Percentiles rank a stretch among this genome's conserved stretches.
phyloP scores from a whole-genome alignment of 2,329 filamentous ascomycete species.

The Mariannaea elegans region DNA sequence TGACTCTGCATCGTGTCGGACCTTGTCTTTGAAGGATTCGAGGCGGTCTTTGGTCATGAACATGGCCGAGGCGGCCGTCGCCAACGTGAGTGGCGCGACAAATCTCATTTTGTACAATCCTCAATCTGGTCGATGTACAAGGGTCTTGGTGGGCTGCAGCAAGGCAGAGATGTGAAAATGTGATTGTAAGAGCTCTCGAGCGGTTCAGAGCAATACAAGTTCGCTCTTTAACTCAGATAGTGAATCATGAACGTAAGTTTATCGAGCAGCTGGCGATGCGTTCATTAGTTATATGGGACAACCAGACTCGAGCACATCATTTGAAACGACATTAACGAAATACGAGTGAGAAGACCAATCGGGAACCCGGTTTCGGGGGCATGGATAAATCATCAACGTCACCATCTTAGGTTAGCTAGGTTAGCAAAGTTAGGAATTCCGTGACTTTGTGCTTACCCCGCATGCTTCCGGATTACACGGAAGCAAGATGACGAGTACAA shows the following conservation, averaged over 20 bases:
- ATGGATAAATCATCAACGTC: background rate
- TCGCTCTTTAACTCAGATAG: background rate
- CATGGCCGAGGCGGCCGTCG: constrained; percentile 33
- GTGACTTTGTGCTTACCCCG: too few species aligned
- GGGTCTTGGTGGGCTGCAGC: too few species aligned
- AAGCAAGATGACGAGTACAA: background rate
- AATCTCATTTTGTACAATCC: constrained; percentile 29
- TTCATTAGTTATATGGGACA: background rate
- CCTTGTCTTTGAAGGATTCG: constrained; percentile 16
- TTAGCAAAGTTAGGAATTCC: too few species aligned
- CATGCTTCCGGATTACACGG: background rate
- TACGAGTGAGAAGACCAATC: constrained; percentile 2
- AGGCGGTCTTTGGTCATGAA: constrained; percentile 27
- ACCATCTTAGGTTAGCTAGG: constrained; percentile 3
- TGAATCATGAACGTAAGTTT: background rate
- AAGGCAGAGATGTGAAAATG: background rate
- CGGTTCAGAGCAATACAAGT: background rate
- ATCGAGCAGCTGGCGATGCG: background rate
- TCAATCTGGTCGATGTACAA: background rate
- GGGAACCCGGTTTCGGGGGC: constrained; percentile 2
- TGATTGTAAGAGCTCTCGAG: background rate
- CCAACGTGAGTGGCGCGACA: constrained; percentile 26
- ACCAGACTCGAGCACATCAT: constrained; percentile 5
- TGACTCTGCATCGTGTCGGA: constrained; percentile 12
- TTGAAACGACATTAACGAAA: background rate